Conservation (phyloP, 140 eudicot species). For the Erigeron philadelphicus region DNA sequence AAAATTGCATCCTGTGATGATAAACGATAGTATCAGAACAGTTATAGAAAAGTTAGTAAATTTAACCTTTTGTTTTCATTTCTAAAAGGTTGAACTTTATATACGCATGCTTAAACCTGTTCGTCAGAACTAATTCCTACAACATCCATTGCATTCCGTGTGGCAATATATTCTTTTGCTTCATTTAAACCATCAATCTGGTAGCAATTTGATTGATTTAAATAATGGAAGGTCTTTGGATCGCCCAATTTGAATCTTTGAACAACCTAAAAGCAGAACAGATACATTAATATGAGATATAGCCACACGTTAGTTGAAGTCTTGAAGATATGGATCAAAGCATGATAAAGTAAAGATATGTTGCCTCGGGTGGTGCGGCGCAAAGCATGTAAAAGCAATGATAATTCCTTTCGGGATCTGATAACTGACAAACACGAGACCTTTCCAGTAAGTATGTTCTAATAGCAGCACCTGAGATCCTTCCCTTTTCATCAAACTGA, state of each 20-base stretch:
- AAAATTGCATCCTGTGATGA: constrained; percentile 70
- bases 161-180: constrained; percentile 53
- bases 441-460: constrained; percentile 87
- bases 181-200: constrained; percentile 61
- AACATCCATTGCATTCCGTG: constrained; percentile 71
- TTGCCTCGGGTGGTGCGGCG: constrained; percentile 86
- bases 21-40: not conserved
- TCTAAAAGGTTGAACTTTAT: not conserved
- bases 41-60: not conserved
- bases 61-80: not conserved
- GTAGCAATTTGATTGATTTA: constrained; percentile 65
- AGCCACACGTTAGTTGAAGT: not conserved
- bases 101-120: constrained; percentile 40
- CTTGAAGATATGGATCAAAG: not conserved
- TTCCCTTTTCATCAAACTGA: constrained; percentile 75
- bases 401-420: constrained; percentile 88
- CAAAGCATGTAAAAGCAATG: constrained; percentile 98
- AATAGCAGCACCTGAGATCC: constrained; percentile 93
- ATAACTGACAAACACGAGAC: constrained; percentile 92
- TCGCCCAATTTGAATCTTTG: constrained; percentile 57
- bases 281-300: not conserved
- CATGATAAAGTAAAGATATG: not conserved
- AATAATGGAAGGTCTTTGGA: constrained; percentile 60
- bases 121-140: constrained; percentile 66
- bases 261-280: constrained; percentile 37